phyloP scores from a whole-genome alignment of 306 rosid genomes.

The barrel medic (Medicago truncatula) region MtrunA17r5.0-ANR NC_053042.1:38636001-38636500 shows the following conservation, averaged over 20 bases:
- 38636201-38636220: not conserved
- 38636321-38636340: slow-evolving; percentile 2
- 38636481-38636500: slow-evolving; percentile 23
- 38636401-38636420: not conserved
- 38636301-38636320: not conserved
- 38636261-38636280: slow-evolving; percentile 18
- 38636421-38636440: slow-evolving; percentile 14
- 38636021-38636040: slow-evolving; percentile 19
- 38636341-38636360: slow-evolving; percentile 1
- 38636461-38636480: slow-evolving; percentile 21
- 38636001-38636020: not conserved
- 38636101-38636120: not conserved
- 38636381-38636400: slow-evolving; percentile 13
- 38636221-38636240: slow-evolving; percentile 22
- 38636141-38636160: not conserved
- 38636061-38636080: not conserved
- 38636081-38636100: slow-evolving; percentile 4
- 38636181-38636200: not conserved
- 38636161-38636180: not conserved
- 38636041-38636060: slow-evolving; percentile 12
- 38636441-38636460: slow-evolving; percentile 8
- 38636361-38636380: not conserved
- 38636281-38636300: not conserved
- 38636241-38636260: not conserved
- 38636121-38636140: not conserved